phyloP scores from a whole-genome alignment of 352 stramenopile species.

The Pythium monospermum region DNA sequence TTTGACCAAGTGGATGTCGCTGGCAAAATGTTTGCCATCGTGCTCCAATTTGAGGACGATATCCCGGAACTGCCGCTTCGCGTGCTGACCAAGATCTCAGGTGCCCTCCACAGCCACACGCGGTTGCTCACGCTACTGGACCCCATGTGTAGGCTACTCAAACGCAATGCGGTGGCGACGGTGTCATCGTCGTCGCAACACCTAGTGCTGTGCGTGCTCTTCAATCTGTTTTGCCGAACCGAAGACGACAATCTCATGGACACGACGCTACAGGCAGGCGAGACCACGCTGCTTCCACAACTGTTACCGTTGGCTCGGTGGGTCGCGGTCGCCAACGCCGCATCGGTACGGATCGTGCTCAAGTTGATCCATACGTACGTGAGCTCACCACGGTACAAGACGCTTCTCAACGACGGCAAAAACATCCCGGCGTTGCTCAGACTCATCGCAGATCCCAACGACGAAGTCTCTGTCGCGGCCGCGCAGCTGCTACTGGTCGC shows the following conservation, averaged over 20 bases:
- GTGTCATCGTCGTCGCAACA: slow-evolving; percentile 18
- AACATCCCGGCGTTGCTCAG: slow-evolving; percentile 48
- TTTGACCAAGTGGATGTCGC: slow-evolving; percentile 50
- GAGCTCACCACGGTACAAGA: slow-evolving; percentile 18
- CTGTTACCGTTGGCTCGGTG: slow-evolving; percentile 53
- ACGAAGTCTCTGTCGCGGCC: slow-evolving; percentile 38
- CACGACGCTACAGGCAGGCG: slow-evolving; percentile 19
- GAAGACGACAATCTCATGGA: not conserved
- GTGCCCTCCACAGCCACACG: slow-evolving; percentile 24
- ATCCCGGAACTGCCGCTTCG: slow-evolving; percentile 36
- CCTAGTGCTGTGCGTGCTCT: slow-evolving; percentile 48
- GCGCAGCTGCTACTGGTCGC: slow-evolving; percentile 39
- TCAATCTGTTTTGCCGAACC: slow-evolving; percentile 51
- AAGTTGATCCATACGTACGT: slow-evolving; percentile 51
- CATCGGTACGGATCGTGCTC: slow-evolving; percentile 38
- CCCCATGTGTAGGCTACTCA: slow-evolving; percentile 21
- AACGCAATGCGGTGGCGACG: not conserved
- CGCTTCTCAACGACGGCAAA: slow-evolving; percentile 46
- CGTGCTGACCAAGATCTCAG: slow-evolving; percentile 46
- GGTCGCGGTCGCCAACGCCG: slow-evolving; percentile 28
- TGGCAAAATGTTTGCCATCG: slow-evolving; percentile 42
- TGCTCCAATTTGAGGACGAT: slow-evolving; percentile 20
- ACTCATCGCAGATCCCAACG: slow-evolving; percentile 26
- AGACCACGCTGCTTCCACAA: slow-evolving; percentile 37
- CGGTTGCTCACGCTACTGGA: slow-evolving; percentile 35